Base-by-base conservation (phyloP, 192 early-diverging fungal genomes). In the Linnemannia elongata region DNA sequence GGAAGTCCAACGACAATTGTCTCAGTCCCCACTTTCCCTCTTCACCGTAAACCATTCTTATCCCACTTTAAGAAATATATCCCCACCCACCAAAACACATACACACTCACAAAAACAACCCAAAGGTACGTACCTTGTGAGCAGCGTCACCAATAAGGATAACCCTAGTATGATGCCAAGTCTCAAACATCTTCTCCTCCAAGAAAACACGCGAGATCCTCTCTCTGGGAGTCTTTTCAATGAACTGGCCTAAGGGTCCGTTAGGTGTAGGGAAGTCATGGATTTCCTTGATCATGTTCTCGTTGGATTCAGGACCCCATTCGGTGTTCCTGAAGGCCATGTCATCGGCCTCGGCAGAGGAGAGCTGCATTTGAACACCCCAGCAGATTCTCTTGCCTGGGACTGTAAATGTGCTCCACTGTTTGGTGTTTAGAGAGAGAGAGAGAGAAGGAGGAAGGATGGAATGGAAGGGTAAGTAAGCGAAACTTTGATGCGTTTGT, bases 121-220 rank as follows among this genome's bases (percentile, higher is more conserved):
- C 38, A 22, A 39, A 47, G 4, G 41, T 36, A 24, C 55, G 2
- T 80, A 81, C 79, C 79, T 81, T 81, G 47, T 81, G 79, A 7
- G 79, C 79, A 33, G 79, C 82, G 49, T 84, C 82, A 27, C 82
- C 82, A 38, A 84, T 84, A 22, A 84, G 47, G 49, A 84, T 69
- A 7, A 77, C 44, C 4, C 76, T 63, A 17, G 73, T 68, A 54
- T 75, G n/a, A n/a, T 69, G 57, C 82, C 82, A 84, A 35, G 82
- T 84, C 82, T 84, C 82, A 78, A 84, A 84, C 76, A 84, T 60
- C 77, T 84, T 84, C 42, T 84, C 82, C 24, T 84, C 82, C 27
- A 84, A 74, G 36, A 78, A 84, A 49, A 84, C 82, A 20, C 41
- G 74, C 18, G 82, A 84, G 49, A 84, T 84, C 13, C 63, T 55